Percentiles rank a stretch among this genome's conserved stretches.
Evolutionary conservation across 768 basidiomycete species (phyloP).

Genomic region (Tricholoma furcatifolium): DNA sequence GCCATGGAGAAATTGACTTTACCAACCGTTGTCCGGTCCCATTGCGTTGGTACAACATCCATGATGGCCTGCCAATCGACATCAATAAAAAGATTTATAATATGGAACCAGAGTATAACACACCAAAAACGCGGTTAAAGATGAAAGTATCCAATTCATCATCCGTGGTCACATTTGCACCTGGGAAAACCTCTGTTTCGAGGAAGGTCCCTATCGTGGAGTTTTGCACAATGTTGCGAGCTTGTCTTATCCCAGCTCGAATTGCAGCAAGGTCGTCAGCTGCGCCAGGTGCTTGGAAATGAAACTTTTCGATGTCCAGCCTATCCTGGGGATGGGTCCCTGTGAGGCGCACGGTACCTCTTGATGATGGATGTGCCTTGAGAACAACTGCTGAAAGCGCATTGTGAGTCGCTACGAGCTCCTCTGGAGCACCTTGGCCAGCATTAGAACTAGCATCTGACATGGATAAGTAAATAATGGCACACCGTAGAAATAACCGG

Average conservation of each 20-base stretch:
- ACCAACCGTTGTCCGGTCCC: slow-evolving; percentile 22
- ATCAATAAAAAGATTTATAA: too few relatives aligned
- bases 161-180: slow-evolving; percentile 16
- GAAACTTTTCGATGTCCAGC: slow-evolving; percentile 28
- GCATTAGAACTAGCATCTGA: not conserved
- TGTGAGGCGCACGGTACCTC: slow-evolving; percentile 27
- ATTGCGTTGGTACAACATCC: slow-evolving; percentile 31
- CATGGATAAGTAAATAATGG: not conserved
- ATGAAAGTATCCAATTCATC: slow-evolving; percentile 24
- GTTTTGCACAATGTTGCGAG: slow-evolving; percentile 18
- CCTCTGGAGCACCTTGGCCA: slow-evolving; percentile 18
- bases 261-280: slow-evolving; percentile 23
- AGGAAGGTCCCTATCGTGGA: slow-evolving; percentile 17
- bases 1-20: not conserved
- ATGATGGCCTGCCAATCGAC: slow-evolving; percentile 23
- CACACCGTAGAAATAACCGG: slow-evolving; percentile 26
- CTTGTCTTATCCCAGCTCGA: slow-evolving; percentile 22
- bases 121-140: slow-evolving; percentile 23
- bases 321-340: slow-evolving; percentile 28
- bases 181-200: slow-evolving; percentile 21
- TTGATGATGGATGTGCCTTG: slow-evolving; percentile 27
- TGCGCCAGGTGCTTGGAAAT: slow-evolving; percentile 25
- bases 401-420: slow-evolving; percentile 21
- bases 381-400: slow-evolving; percentile 24
- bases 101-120: not conserved